Percentiles rank a stretch among this genome's conserved stretches.
phyloP scores from a whole-genome alignment of 2,329 filamentous ascomycete species.

The Elsinoe fawcettii region DNA sequence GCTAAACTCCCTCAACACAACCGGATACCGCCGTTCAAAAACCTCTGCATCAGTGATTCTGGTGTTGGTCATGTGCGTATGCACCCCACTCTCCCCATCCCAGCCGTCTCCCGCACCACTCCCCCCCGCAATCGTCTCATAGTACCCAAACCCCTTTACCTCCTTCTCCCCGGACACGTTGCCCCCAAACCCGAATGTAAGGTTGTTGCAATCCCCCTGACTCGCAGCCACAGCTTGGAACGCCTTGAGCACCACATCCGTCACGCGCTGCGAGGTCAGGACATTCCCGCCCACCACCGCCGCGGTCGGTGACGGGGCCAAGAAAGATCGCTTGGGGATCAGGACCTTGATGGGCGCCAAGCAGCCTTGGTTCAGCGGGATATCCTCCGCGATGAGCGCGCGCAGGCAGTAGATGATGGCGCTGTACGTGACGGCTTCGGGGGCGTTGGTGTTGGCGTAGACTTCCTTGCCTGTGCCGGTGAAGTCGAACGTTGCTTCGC shows the following conservation, averaged over 20 bases:
- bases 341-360: constrained; percentile 64
- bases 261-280: constrained; percentile 68
- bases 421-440: constrained; percentile 71
- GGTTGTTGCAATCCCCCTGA: constrained; percentile 76
- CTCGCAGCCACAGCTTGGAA: constrained; percentile 71
- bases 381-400: constrained; percentile 69
- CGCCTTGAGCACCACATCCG: constrained; percentile 73
- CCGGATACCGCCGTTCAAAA: constrained; percentile 69
- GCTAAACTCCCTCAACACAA: constrained; percentile 62
- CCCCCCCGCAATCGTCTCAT: constrained; percentile 76
- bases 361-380: constrained; percentile 81
- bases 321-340: constrained; percentile 61
- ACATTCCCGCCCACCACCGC: constrained; percentile 81
- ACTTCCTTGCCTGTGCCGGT: constrained; percentile 71
- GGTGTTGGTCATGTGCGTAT: constrained; percentile 82
- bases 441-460: constrained; percentile 65
- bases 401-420: constrained; percentile 82
- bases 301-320: constrained; percentile 66
- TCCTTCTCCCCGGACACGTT: constrained; percentile 50
- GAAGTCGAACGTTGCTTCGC: constrained; percentile 73
- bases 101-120: constrained; percentile 64
- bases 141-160: constrained; percentile 77
- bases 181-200: constrained; percentile 76
- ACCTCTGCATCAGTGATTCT: constrained; percentile 74
- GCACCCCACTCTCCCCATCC: constrained; percentile 68